Conservation (phyloP, 2,329 filamentous ascomycete genomes). For the Hymenotorrendiella dingleyae region DNA sequence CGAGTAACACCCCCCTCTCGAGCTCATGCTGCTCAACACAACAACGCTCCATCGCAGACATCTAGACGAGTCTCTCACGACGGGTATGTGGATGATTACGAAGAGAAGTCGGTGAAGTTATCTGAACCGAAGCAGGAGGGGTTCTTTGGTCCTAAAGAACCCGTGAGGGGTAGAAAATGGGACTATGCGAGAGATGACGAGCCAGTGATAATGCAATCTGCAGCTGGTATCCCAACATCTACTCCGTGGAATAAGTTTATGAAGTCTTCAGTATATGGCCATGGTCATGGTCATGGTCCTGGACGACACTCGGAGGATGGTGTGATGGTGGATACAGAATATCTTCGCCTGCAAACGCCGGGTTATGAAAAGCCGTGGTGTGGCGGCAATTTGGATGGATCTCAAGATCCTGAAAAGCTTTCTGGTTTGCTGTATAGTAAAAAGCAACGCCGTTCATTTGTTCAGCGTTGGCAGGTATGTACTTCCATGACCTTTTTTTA, state of each 20-base stretch:
- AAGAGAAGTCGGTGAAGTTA: slow-evolving; percentile 15
- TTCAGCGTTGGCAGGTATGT: slow-evolving; percentile 26
- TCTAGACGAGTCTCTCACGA: slow-evolving; percentile 26
- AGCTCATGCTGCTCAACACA: slow-evolving; percentile 27
- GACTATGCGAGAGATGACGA: slow-evolving; percentile 30
- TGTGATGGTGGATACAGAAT: slow-evolving; percentile 24
- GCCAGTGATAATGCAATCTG: slow-evolving; percentile 29
- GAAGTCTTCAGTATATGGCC: slow-evolving; percentile 29
- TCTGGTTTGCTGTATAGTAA: slow-evolving; percentile 24
- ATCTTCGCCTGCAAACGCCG: slow-evolving; percentile 27
- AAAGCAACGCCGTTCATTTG: slow-evolving; percentile 22
- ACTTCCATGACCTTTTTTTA: not conserved
- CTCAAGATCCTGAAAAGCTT: slow-evolving; percentile 25
- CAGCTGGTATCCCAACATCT: slow-evolving; percentile 13
- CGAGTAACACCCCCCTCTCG: slow-evolving; percentile 20
- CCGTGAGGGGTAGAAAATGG: slow-evolving; percentile 31
- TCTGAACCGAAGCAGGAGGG: slow-evolving; percentile 24
- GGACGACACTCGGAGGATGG: too few relatives aligned
- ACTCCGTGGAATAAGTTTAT: slow-evolving; percentile 29
- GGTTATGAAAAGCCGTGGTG: slow-evolving; percentile 32
- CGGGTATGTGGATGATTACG: slow-evolving; percentile 28
- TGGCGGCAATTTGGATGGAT: slow-evolving; percentile 27
- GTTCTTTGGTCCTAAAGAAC: slow-evolving; percentile 29
- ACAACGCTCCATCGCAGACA: slow-evolving; percentile 17
- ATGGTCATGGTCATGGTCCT: slow-evolving; percentile 8